Conservation (phyloP, 495 filamentous ascomycete species). For the Lentithecium fluviatile region DNA sequence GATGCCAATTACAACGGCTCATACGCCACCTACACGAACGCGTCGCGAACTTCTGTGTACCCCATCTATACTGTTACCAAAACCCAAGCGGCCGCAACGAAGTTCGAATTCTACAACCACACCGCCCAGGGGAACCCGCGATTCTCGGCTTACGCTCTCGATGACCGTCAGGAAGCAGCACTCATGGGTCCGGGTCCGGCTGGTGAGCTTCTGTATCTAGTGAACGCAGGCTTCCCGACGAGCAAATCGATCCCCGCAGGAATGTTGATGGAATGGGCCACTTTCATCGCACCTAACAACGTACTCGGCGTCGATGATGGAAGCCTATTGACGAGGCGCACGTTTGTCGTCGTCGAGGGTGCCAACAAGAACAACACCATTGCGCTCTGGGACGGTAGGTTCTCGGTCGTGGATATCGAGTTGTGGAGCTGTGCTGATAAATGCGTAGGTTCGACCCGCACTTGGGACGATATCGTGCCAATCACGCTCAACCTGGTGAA, state of each 20-base stretch:
- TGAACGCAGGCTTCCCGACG: constrained; percentile 22
- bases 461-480: constrained; percentile 9
- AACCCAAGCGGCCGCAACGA: constrained; percentile 7
- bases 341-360: constrained; percentile 21
- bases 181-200: constrained; percentile 18
- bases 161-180: constrained; percentile 27
- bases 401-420: neutral
- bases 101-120: constrained; percentile 21
- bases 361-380: constrained; percentile 3
- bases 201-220: constrained; percentile 14
- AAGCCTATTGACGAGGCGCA: constrained; percentile 16
- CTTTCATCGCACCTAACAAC: constrained; percentile 25
- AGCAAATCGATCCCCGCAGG: constrained; percentile 17
- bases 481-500: constrained; percentile 24
- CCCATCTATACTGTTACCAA: constrained; percentile 11
- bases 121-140: constrained; percentile 10
- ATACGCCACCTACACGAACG: constrained; percentile 1
- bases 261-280: constrained; percentile 29
- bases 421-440: neutral
- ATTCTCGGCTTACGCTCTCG: constrained; percentile 15
- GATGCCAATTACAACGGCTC: constrained; percentile 15
- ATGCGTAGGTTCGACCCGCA: constrained; percentile 16
- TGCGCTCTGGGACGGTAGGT: constrained; percentile 30
- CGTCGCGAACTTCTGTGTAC: neutral
- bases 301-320: constrained; percentile 27